These are phyloP conservation scores for Solanum piurae DNA, from an alignment of 257 asterid genomes.

Conservation along the genomic window DNA sequence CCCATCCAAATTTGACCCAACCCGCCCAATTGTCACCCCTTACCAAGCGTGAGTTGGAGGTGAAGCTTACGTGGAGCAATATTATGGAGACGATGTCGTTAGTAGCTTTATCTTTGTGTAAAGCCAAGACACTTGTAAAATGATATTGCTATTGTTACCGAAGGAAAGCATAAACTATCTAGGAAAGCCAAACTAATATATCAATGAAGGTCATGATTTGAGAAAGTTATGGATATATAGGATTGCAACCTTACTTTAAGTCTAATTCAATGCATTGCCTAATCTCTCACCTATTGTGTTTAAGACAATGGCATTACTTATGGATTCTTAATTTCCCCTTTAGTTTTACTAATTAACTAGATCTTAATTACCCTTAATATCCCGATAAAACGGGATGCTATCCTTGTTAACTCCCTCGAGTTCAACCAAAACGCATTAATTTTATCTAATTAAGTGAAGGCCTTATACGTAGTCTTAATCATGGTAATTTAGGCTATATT, in stretches of 20 bases:
- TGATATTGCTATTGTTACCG: background rate
- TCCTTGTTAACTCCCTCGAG: background rate
- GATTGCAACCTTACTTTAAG: background rate
- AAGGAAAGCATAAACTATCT: background rate
- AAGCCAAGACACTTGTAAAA: background rate
- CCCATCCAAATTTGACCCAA: background rate
- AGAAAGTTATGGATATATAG: background rate
- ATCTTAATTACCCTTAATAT: background rate
- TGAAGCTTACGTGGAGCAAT: background rate
- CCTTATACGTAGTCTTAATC: background rate
- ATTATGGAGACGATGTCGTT: background rate
- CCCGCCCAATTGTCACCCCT: background rate
- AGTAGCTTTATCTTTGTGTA: background rate
- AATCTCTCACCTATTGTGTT: background rate
- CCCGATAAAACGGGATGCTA: background rate
- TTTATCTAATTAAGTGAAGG: background rate
- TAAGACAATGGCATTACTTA: background rate
- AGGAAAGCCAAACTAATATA: background rate
- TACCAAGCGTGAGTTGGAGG: background rate
- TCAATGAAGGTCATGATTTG: background rate
- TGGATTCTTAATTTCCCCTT: background rate
- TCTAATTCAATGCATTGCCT: background rate
- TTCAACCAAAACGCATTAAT: background rate
- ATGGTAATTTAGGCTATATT: background rate
- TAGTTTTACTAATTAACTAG: background rate